These are phyloP conservation scores for Pisolithus marmoratus DNA, from an alignment of 768 basidiomycete species.

Conservation along the genomic window DNA sequence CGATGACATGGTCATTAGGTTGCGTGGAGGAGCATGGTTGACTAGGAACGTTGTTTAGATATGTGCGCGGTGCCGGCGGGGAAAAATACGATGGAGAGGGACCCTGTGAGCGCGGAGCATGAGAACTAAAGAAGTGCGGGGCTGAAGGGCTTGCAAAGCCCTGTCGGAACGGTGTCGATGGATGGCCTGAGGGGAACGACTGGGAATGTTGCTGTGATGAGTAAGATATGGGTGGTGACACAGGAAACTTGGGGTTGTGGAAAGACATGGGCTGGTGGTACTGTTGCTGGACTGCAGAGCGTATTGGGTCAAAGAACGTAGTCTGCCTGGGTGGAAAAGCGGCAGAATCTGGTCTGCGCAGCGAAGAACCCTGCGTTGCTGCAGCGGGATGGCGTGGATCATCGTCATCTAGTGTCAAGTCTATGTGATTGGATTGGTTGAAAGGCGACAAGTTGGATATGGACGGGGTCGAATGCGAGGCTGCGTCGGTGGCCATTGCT, in stretches of 20 bases:
- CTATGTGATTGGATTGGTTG: conserved; percentile 52
- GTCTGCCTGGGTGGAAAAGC: conserved; percentile 6
- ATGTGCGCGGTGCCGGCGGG: conserved; percentile 19
- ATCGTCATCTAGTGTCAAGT: conserved; percentile 69
- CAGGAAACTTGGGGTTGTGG: conserved; percentile 23
- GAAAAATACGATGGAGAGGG: conserved; percentile 24
- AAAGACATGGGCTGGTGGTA: conserved; percentile 14
- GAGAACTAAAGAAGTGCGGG: conserved; percentile 25
- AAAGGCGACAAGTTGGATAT: conserved; percentile 33
- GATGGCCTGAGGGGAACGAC: conserved; percentile 8
- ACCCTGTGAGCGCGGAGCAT: conserved; percentile 20
- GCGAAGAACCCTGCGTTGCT: conserved; percentile 24
- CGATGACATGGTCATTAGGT: conserved; percentile 55
- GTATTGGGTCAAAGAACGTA: conserved; percentile 14
- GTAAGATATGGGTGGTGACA: conserved; percentile 11
- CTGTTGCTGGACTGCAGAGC: conserved; percentile 19
- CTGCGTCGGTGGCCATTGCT: conserved; percentile 25
- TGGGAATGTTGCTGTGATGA: conserved; percentile 14
- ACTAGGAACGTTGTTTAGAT: conserved; percentile 13
- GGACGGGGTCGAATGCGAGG: conserved; percentile 26
- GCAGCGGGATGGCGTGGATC: conserved; percentile 29
- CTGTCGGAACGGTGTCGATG: conserved; percentile 38
- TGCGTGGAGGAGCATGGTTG: conserved; percentile 18
- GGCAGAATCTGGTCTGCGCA: conserved; percentile 32
- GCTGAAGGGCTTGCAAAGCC: conserved; percentile 44